Evolutionary conservation across 768 basidiomycete species (phyloP), one percentile per base, ranked within the genome.

Genomic region (Termitomyces sp.): DNA sequence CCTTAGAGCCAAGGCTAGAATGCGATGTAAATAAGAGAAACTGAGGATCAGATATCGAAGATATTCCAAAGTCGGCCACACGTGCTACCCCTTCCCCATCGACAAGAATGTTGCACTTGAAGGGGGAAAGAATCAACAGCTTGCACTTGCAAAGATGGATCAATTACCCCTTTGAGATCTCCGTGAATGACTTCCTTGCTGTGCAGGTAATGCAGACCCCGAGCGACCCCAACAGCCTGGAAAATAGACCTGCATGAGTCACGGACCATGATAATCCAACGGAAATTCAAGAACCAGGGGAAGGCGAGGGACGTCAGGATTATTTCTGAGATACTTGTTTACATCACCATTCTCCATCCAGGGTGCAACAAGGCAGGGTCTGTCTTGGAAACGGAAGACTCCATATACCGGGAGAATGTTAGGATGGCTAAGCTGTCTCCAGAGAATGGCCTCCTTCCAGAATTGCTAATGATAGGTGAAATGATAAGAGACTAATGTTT

Each of bases 301-400:
- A 39, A 39, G 38, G 36, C 48, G 48, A 18, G 36, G 48, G 38
- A 6, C 36, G 1, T 27, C 23, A 18, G 48, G 33, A 13, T 38
- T 23, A 11, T 16, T 9, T 2, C 36, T 27, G 15, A 41, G 51
- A 23, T 43, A 43, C 20, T 32, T 52, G n/a, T 12, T 64, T 11
- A 71, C 59, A 40, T 68, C 70, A 0, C 71, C 73, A 44, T 68
- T 65, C 27, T 71, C 61, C 72, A 72, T 71, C 72, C 70, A 74
- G 5, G 72, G 69, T 4, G 69, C 68, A 2, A 73, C 68, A 36
- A 72, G 64, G 47, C 69, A 70, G 11, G 71, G 54, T 36, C 69
- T 59, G 9, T 54, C 54, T 23, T 60, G 52, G 10, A 51, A 53
- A 29, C 68, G 66, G 32, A 56, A 57, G 7, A 68, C 49, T 3